Conservation (phyloP, 2,329 filamentous ascomycete species). For the Penicillium hesseltinei region DNA sequence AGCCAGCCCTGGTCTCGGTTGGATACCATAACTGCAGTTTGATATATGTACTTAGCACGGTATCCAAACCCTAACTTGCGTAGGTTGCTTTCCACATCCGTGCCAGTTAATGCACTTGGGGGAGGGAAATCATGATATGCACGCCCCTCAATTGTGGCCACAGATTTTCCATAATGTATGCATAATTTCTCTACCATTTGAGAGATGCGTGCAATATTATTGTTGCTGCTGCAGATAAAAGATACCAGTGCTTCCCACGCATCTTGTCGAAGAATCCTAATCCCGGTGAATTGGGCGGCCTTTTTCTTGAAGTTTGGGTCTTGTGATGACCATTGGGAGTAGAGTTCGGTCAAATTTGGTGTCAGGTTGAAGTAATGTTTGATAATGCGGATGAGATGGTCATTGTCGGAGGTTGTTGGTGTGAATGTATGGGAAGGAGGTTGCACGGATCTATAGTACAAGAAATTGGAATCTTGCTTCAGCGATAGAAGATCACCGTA, state of each 20-base stretch:
- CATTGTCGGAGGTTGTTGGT: slow-evolving; percentile 35
- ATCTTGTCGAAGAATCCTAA: slow-evolving; percentile 90
- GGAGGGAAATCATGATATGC: slow-evolving; percentile 84
- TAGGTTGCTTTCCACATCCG: slow-evolving; percentile 75
- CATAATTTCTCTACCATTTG: slow-evolving; percentile 97
- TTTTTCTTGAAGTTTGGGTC: slow-evolving; percentile 88
- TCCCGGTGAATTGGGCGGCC: slow-evolving; percentile 82
- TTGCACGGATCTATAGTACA: slow-evolving; percentile 68
- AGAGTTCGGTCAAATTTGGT: slow-evolving; percentile 72
- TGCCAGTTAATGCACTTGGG: slow-evolving; percentile 68
- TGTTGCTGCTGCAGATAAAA: slow-evolving; percentile 99
- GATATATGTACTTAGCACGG: slow-evolving; percentile 84
- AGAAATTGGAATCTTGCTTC: slow-evolving; percentile 72
- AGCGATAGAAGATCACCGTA: slow-evolving; percentile 81
- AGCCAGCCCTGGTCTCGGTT: slow-evolving; percentile 72
- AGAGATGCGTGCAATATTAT: slow-evolving; percentile 92
- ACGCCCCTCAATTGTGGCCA: slow-evolving; percentile 67
- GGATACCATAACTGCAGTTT: slow-evolving; percentile 75
- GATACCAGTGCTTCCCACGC: slow-evolving; percentile 91
- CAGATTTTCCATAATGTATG: slow-evolving; percentile 73
- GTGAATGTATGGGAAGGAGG: slow-evolving; percentile 19
- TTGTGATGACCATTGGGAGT: slow-evolving; percentile 79
- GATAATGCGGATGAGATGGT: slow-evolving; percentile 72
- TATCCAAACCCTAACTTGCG: slow-evolving; percentile 90
- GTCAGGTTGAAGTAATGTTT: slow-evolving; percentile 83